Evolutionary conservation across 2,329 filamentous ascomycete species (phyloP).

Genomic region (Fusarium sp.): DNA sequence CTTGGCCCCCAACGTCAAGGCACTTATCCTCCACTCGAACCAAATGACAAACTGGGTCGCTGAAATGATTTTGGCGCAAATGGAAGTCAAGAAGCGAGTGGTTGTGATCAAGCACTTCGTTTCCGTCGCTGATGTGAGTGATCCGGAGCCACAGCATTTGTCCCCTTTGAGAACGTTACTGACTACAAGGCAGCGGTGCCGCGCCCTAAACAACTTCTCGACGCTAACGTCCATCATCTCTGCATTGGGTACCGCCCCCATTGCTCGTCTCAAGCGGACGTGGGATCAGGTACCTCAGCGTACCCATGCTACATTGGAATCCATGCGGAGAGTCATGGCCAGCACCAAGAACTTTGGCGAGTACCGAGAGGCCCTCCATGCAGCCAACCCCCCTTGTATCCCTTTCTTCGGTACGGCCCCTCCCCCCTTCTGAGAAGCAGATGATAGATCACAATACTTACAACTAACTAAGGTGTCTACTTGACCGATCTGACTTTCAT

Average conservation of each 20-base stretch:
- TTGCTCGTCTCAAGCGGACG: slow-evolving; percentile 91
- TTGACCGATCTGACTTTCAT: slow-evolving; percentile 98
- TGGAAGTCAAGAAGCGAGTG: slow-evolving; percentile 94
- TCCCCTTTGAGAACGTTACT: slow-evolving; percentile 13
- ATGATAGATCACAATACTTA: slow-evolving; percentile 18
- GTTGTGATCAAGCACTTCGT: slow-evolving; percentile 99
- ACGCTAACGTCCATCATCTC: slow-evolving; percentile 98
- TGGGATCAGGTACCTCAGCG: slow-evolving; percentile 95
- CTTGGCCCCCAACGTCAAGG: slow-evolving; percentile 94
- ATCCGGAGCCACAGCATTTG: background rate
- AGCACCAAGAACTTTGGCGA: slow-evolving; percentile 99
- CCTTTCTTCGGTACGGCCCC: slow-evolving; percentile 88
- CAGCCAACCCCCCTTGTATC: slow-evolving; percentile 95
- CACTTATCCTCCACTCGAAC: slow-evolving; percentile 96
- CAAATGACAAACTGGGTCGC: slow-evolving; percentile 99
- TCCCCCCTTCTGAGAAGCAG: background rate
- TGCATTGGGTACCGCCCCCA: slow-evolving; percentile 92
- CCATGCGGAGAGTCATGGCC: slow-evolving; percentile 94
- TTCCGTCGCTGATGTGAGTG: slow-evolving; percentile 89
- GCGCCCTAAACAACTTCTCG: slow-evolving; percentile 93
- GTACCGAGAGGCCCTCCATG: slow-evolving; percentile 93
- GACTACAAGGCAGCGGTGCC: slow-evolving; percentile 81
- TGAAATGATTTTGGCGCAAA: slow-evolving; percentile 97
- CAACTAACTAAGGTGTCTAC: slow-evolving; percentile 79
- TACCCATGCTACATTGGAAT: slow-evolving; percentile 84